Conservation (phyloP, 768 basidiomycete species). For the Suillus brevipes region DNA sequence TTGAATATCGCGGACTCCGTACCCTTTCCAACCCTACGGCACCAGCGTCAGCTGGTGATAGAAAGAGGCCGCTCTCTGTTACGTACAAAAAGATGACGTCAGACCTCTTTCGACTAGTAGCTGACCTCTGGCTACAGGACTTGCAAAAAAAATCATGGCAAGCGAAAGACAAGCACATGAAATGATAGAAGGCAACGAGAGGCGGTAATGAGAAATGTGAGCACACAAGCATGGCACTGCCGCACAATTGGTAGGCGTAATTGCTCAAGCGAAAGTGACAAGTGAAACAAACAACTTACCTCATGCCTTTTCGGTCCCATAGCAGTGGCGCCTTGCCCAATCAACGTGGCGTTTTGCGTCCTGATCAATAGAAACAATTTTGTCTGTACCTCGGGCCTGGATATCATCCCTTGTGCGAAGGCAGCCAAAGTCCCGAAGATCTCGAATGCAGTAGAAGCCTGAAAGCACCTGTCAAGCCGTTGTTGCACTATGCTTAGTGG, state of each 20-base stretch:
- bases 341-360: neutral
- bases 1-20: neutral
- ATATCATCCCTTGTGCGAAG: neutral
- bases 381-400: neutral
- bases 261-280: conserved; percentile 4
- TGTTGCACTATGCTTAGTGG: neutral
- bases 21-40: neutral
- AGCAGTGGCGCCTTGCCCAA: neutral
- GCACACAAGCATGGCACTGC: neutral
- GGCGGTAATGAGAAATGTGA: neutral
- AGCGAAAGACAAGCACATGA: neutral
- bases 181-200: neutral
- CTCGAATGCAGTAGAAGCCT: neutral
- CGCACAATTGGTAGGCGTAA: neutral
- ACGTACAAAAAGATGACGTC: neutral
- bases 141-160: neutral
- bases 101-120: neutral
- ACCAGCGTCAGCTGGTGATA: neutral
- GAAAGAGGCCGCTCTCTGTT: neutral
- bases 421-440: neutral
- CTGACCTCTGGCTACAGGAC: neutral
- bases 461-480: neutral
- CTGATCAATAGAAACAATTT: neutral
- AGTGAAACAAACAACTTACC: conserved; percentile 1
- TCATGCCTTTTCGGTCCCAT: conserved; percentile 4